Evolutionary conservation across 192 early-diverging fungal genomes (phyloP).

Genomic region (Linnemannia elongata): DNA sequence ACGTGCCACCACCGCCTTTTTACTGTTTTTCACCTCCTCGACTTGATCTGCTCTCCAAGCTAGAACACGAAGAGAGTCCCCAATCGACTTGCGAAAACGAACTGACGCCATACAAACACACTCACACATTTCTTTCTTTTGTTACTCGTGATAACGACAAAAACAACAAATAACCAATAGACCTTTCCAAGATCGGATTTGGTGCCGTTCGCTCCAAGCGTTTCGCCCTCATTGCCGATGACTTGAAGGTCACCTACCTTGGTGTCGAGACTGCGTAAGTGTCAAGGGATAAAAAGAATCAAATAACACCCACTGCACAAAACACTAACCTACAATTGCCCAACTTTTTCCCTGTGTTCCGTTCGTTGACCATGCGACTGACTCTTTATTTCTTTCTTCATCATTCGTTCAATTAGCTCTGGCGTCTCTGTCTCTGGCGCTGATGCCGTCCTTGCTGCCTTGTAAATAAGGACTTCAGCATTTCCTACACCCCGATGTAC

Average conservation of each 20-base stretch:
- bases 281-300: background rate
- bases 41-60: background rate
- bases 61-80: background rate
- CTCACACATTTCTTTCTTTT: background rate
- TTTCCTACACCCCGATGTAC: background rate
- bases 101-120: background rate
- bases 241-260: slow-evolving; percentile 79
- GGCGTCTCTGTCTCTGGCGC: slow-evolving; percentile 74
- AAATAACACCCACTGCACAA: too few relatives aligned
- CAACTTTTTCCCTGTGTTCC: background rate
- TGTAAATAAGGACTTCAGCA: slow-evolving; percentile 2
- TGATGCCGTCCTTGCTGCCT: slow-evolving; percentile 69
- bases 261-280: slow-evolving; percentile 72
- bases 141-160: background rate
- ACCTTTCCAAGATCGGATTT: slow-evolving; percentile 72
- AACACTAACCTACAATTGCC: background rate
- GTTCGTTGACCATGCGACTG: background rate
- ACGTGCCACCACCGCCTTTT: background rate
- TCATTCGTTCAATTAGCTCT: slow-evolving; percentile 6
- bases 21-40: background rate
- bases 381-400: background rate
- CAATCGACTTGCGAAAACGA: background rate
- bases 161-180: slow-evolving; percentile 21
- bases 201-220: slow-evolving; percentile 77
- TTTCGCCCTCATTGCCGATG: slow-evolving; percentile 80